Percentiles rank a stretch among this genome's conserved stretches.
These are phyloP conservation scores for Pelargonium myrrhifolium DNA, from an alignment of 441 rosid genomes.

Conservation along the genomic window DNA sequence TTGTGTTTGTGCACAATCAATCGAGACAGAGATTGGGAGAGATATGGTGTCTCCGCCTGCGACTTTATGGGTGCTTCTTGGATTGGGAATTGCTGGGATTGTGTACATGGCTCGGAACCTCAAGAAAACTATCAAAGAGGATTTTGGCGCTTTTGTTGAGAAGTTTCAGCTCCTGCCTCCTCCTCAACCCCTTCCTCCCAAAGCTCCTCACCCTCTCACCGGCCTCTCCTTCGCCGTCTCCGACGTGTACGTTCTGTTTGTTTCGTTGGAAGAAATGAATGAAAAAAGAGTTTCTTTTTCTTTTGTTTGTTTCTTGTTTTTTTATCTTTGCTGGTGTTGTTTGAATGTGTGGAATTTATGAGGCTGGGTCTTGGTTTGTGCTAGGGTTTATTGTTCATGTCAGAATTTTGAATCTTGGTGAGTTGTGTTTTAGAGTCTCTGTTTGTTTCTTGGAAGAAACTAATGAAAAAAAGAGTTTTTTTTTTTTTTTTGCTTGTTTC, in stretches of 20 bases:
- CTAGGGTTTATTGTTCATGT: neutral
- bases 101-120: constrained; percentile 49
- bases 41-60: constrained; percentile 57
- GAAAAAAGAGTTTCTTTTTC: neutral
- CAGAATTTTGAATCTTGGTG: no score
- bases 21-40: neutral
- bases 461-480: no score
- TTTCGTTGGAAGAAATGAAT: neutral
- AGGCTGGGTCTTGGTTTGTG: neutral
- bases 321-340: neutral
- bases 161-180: constrained; percentile 82
- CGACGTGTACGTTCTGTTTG: constrained; percentile 48
- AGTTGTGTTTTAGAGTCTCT: no score
- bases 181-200: constrained; percentile 99
- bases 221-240: constrained; percentile 77
- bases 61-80: constrained; percentile 84
- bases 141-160: constrained; percentile 85
- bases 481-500: no score
- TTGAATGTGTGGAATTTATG: neutral
- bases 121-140: constrained; percentile 56
- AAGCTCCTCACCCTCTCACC: constrained; percentile 94
- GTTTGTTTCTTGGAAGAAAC: no score
- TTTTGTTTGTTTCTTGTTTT: neutral
- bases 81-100: constrained; percentile 83
- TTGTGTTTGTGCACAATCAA: neutral